A percentile compares a stretch with the other conserved stretches of the same genome.
These are phyloP conservation scores for Zelopaecilomyces penicillatus DNA, from an alignment of 2,329 filamentous ascomycete genomes.

Conservation along the genomic window DNA sequence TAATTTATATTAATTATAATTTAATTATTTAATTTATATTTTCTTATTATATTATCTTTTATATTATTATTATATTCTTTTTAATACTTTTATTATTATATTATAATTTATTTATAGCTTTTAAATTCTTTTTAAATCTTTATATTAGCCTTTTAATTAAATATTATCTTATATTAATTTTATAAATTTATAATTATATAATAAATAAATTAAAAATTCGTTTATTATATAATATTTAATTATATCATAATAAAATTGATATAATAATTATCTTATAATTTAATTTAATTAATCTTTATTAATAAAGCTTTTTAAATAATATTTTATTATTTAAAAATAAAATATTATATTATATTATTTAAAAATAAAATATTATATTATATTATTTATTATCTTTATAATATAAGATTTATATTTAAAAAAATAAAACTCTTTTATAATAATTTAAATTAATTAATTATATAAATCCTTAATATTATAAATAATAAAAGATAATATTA, in stretches of 20 bases:
- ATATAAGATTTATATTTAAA: not conserved
- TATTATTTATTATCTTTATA: not conserved
- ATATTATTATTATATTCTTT: too few relatives aligned
- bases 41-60: not conserved
- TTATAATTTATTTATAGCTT: too few relatives aligned
- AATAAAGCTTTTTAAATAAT: not conserved
- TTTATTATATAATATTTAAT: too few relatives aligned
- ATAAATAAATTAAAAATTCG: too few relatives aligned
- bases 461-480: too few relatives aligned
- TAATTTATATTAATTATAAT: not conserved
- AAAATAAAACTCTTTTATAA: not conserved
- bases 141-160: too few relatives aligned
- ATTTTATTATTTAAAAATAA: not conserved
- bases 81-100: too few relatives aligned
- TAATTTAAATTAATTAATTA: not conserved
- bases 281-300: not conserved
- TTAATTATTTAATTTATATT: not conserved
- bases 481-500: too few relatives aligned
- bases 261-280: not conserved
- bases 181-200: too few relatives aligned
- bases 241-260: too few relatives aligned
- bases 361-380: not conserved
- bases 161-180: too few relatives aligned
- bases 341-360: not conserved
- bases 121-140: too few relatives aligned